Conservation (phyloP, 306 rosid genomes). For the Vachellia collinsii region DNA sequence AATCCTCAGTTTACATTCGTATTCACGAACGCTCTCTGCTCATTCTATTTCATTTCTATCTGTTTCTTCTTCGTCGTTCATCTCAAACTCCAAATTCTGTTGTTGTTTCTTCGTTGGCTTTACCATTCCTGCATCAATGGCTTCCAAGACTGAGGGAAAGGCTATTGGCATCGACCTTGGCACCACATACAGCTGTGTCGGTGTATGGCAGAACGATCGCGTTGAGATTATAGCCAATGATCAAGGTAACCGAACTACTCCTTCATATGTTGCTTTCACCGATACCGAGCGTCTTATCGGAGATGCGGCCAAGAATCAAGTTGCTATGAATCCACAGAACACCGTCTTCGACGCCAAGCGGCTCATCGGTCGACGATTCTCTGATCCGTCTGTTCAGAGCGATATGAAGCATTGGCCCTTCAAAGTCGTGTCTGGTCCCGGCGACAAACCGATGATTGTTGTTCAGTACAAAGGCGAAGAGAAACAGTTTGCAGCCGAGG, state of each 20-base stretch:
- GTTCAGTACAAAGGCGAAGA: not conserved
- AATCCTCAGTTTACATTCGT: not conserved
- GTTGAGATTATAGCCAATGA: conserved; percentile 1
- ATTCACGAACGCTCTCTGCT: not conserved
- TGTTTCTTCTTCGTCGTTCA: not conserved
- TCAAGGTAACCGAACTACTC: not conserved
- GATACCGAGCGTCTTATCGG: not conserved
- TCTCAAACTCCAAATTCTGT: not conserved
- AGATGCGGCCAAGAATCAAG: not conserved
- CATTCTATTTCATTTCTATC: not conserved
- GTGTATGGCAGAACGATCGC: not conserved
- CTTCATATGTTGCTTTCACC: not conserved
- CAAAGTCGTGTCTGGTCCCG: not conserved
- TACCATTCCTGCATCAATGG: not conserved
- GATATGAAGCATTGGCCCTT: not conserved
- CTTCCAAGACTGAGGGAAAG: not conserved
- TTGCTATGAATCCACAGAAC: not conserved
- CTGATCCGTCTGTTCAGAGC: not conserved
- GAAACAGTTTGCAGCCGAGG: not conserved
- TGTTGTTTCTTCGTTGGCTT: not conserved
- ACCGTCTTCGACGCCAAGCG: not conserved
- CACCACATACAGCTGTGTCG: not conserved
- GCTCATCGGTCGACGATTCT: not conserved
- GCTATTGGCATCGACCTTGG: not conserved
- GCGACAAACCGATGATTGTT: not conserved